Percentiles rank a stretch among this genome's conserved stretches.
Evolutionary conservation across 352 stramenopile species (phyloP).

Genomic region (Peronospora destructor): DNA sequence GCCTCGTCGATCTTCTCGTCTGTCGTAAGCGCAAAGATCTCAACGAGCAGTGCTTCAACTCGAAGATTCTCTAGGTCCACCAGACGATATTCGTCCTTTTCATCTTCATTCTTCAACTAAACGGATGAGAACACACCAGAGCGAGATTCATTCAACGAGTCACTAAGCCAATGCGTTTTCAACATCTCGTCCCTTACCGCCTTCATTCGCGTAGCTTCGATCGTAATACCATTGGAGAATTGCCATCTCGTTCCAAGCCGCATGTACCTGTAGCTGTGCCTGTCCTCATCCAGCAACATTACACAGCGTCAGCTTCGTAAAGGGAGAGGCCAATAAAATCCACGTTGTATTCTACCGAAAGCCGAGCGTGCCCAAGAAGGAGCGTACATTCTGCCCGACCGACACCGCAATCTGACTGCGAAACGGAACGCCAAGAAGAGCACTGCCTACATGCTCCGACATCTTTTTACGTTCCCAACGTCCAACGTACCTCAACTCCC

Average conservation of each 20-base stretch:
- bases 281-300: slow-evolving; percentile 17
- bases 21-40: slow-evolving; percentile 77
- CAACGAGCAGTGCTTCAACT: slow-evolving; percentile 78
- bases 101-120: slow-evolving; percentile 73
- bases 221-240: slow-evolving; percentile 75
- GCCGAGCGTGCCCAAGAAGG: slow-evolving; percentile 64
- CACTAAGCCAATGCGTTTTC: neutral
- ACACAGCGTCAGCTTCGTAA: slow-evolving; percentile 1
- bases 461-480: slow-evolving; percentile 85
- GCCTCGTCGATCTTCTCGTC: slow-evolving; percentile 84
- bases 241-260: slow-evolving; percentile 75
- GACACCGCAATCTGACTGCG: slow-evolving; percentile 79
- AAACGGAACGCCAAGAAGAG: slow-evolving; percentile 64
- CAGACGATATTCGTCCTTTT: slow-evolving; percentile 78
- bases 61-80: slow-evolving; percentile 78
- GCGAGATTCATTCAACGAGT: neutral
- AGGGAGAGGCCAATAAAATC: neutral
- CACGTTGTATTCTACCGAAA: slow-evolving; percentile 44
- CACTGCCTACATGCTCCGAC: slow-evolving; percentile 61
- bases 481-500: slow-evolving; percentile 78
- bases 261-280: slow-evolving; percentile 82
- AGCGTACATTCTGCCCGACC: slow-evolving; percentile 71
- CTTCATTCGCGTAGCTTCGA: slow-evolving; percentile 83
- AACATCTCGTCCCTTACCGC: slow-evolving; percentile 35
- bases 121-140: neutral